phyloP scores from a whole-genome alignment of 140 eudicot species.

The Anethum foeniculum region DNA sequence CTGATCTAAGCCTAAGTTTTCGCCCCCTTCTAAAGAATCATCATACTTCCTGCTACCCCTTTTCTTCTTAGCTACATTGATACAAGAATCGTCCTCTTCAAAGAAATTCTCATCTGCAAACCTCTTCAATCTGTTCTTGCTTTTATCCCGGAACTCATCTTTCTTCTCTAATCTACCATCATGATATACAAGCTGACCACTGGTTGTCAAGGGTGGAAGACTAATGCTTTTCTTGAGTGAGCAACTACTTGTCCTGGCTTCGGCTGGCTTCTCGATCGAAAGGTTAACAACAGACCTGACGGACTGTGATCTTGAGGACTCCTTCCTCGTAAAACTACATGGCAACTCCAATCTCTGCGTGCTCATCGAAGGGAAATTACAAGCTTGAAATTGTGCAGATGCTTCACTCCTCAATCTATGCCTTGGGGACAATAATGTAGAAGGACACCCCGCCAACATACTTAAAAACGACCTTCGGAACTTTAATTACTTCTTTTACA shows the following conservation, averaged over 20 bases:
- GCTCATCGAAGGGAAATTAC: conserved; percentile 87
- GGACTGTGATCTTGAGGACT: conserved; percentile 44
- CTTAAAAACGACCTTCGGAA: conserved; percentile 37
- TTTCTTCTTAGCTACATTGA: conserved; percentile 50
- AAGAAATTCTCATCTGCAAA: conserved; percentile 40
- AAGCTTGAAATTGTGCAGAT: conserved; percentile 78
- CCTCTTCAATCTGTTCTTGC: conserved; percentile 61
- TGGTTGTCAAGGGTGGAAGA: conserved; percentile 12
- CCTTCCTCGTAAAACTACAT: conserved; percentile 63
- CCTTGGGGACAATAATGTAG: conserved; percentile 79
- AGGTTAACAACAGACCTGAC: conserved; percentile 57
- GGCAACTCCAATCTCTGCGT: conserved; percentile 92
- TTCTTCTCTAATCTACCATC: conserved; percentile 40
- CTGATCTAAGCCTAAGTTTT: conserved; percentile 38
- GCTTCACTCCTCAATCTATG: conserved; percentile 70
- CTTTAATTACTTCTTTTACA: conserved; percentile 18
- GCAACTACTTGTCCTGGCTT: conserved; percentile 41
- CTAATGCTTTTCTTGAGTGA: conserved; percentile 50
- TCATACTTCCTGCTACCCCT: conserved; percentile 38
- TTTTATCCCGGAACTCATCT: conserved; percentile 44
- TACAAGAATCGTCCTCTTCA: conserved; percentile 44
- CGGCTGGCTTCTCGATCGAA: conserved; percentile 57
- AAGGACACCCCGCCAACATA: conserved; percentile 98
- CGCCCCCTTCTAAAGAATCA: conserved; percentile 31
- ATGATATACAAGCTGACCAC: not conserved